These are phyloP conservation scores for Candida schatavii DNA, from an alignment of 805 yeast species.

Conservation along the genomic window DNA sequence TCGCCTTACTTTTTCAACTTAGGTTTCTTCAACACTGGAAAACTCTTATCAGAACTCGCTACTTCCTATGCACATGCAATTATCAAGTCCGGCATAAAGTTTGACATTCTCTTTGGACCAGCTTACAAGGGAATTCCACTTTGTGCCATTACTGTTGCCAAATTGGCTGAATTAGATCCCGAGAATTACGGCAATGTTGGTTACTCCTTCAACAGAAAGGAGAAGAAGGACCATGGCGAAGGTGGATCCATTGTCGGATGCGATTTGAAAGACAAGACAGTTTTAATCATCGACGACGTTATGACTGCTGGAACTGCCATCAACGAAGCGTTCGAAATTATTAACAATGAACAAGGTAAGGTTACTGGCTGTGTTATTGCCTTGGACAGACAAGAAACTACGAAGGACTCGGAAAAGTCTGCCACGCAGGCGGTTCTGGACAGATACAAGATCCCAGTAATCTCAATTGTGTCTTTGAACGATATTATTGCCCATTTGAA, in stretches of 20 bases:
- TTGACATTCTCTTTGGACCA: constrained; percentile 93
- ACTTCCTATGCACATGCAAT: constrained; percentile 88
- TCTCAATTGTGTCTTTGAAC: constrained; percentile 71
- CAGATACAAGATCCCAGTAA: constrained; percentile 76
- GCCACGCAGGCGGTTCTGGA: constrained; percentile 80
- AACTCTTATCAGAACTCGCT: constrained; percentile 74
- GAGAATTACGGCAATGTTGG: constrained; percentile 68
- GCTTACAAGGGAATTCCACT: constrained; percentile 97
- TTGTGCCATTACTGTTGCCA: constrained; percentile 89
- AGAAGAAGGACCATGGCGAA: constrained; percentile 96
- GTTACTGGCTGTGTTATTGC: constrained; percentile 88
- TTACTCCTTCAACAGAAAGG: constrained; percentile 95
- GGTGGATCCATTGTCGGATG: constrained; percentile 95
- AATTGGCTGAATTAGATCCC: constrained; percentile 88
- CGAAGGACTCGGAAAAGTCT: constrained; percentile 59
- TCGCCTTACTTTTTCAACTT: constrained; percentile 97
- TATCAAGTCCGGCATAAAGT: constrained; percentile 73
- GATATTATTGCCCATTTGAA: constrained; percentile 69
- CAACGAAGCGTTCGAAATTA: constrained; percentile 86
- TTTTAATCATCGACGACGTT: constrained; percentile 91
- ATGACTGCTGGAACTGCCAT: constrained; percentile 99
- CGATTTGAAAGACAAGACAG: constrained; percentile 62
- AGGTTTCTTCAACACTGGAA: constrained; percentile 86
- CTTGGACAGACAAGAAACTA: constrained; percentile 92
- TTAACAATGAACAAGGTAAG: constrained; percentile 62